These are phyloP conservation scores for Arctostaphylos glauca DNA, from an alignment of 148 eudicot genomes.

Conservation along the genomic window DNA sequence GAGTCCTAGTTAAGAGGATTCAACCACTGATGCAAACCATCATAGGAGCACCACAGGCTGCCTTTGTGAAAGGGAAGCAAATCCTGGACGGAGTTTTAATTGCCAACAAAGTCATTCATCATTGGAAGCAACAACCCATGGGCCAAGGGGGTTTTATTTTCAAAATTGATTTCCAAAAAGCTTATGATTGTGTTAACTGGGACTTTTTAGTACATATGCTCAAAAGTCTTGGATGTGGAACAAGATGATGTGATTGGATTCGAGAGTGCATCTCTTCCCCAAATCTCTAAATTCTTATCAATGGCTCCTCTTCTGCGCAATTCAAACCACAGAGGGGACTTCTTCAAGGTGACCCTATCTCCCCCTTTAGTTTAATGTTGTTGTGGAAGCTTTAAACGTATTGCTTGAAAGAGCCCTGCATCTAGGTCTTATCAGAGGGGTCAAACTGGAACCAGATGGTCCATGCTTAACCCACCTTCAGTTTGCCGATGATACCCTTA, in stretches of 20 bases:
- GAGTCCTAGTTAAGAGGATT: not conserved
- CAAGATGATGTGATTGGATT: too few relatives aligned
- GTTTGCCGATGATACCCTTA: not conserved
- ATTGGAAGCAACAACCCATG: not conserved
- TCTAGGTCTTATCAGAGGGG: not conserved
- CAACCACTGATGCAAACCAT: not conserved
- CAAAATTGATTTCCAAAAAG: not conserved
- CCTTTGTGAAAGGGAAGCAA: not conserved
- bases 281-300: not conserved
- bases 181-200: not conserved
- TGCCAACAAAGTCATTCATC: not conserved
- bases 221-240: too few relatives aligned
- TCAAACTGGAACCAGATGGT: not conserved
- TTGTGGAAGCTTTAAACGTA: not conserved
- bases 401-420: not conserved
- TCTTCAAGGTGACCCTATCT: not conserved
- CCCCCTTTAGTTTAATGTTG: not conserved
- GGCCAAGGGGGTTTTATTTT: not conserved
- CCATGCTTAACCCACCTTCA: not conserved
- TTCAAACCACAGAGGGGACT: not conserved
- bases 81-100: not conserved
- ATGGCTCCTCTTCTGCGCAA: not conserved
- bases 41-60: not conserved
- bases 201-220: not conserved
- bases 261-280: too few relatives aligned